These are phyloP conservation scores for Boletus vinaceobasis DNA, from an alignment of 768 basidiomycete species.

Conservation along the genomic window DNA sequence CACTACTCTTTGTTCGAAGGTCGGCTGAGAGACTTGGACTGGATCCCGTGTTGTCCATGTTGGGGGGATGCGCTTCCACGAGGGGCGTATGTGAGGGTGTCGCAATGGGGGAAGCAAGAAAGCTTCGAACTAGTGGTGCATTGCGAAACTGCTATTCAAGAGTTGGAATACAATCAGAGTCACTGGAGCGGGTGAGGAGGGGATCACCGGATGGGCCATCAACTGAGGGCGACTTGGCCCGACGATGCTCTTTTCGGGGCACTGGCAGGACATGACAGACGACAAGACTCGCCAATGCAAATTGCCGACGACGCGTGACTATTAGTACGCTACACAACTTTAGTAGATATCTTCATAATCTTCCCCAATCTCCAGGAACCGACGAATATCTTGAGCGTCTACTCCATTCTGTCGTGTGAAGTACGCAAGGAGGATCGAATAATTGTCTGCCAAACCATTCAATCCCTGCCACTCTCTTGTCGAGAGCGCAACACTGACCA, in stretches of 20 bases:
- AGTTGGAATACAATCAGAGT: conserved; percentile 20
- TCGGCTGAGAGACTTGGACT: neutral
- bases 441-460: conserved; percentile 53
- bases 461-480: neutral
- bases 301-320: conserved; percentile 4
- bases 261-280: conserved; percentile 3
- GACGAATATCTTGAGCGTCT: conserved; percentile 59
- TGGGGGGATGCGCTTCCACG: neutral
- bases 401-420: conserved; percentile 62
- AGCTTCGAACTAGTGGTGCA: neutral
- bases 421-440: conserved; percentile 58
- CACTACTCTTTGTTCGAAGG: neutral
- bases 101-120: conserved; percentile 2
- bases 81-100: neutral
- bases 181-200: neutral
- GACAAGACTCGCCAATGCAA: neutral
- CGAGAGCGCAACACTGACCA: conserved; percentile 47
- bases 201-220: conserved; percentile 11
- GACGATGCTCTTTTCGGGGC: conserved; percentile 22
- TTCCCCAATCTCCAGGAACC: conserved; percentile 62
- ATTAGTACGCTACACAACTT: conserved; percentile 20
- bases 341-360: conserved; percentile 74
- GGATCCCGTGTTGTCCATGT: neutral
- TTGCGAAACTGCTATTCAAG: conserved; percentile 6
- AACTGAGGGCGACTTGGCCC: conserved; percentile 15